Conservation (phyloP, 2,329 filamentous ascomycete genomes). For the Beauveria pseudobassiana region DNA sequence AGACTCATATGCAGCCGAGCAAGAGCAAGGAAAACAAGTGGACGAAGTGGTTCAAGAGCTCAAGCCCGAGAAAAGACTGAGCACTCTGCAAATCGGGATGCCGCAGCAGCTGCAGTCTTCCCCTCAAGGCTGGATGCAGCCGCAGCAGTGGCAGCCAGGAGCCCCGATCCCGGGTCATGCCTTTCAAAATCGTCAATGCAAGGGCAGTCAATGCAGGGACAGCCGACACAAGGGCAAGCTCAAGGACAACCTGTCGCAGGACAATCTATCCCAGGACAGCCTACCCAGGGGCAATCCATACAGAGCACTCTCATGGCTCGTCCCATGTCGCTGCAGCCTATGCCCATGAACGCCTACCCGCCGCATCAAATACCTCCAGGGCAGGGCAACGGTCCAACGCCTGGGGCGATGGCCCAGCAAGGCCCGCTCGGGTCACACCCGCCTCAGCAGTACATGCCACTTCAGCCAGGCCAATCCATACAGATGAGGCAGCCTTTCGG, state of each 20-base stretch:
- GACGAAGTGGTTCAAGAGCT: constrained; percentile 24
- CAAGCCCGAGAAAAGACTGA: constrained; percentile 10
- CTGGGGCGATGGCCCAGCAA: neutral
- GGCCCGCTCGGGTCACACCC: neutral
- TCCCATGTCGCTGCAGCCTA: neutral
- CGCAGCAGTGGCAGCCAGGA: neutral
- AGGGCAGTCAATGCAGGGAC: neutral
- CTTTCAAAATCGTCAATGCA: neutral
- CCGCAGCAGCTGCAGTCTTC: constrained; percentile 7
- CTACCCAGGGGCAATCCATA: neutral
- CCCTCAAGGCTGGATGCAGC: constrained; percentile 3
- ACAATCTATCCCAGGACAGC: neutral
- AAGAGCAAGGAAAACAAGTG: constrained; percentile 21
- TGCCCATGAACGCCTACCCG: neutral
- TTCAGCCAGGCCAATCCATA: neutral
- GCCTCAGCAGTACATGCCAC: neutral
- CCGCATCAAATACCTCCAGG: neutral
- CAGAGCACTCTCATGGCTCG: neutral
- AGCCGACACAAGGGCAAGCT: neutral
- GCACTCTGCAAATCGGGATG: neutral
- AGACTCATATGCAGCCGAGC: constrained; percentile 13
- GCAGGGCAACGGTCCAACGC: neutral
- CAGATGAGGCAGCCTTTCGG: neutral
- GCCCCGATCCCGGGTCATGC: neutral
- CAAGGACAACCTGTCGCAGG: neutral